Conservation (phyloP, 345 rosid species). For the Lenwebbia sp. region DNA sequence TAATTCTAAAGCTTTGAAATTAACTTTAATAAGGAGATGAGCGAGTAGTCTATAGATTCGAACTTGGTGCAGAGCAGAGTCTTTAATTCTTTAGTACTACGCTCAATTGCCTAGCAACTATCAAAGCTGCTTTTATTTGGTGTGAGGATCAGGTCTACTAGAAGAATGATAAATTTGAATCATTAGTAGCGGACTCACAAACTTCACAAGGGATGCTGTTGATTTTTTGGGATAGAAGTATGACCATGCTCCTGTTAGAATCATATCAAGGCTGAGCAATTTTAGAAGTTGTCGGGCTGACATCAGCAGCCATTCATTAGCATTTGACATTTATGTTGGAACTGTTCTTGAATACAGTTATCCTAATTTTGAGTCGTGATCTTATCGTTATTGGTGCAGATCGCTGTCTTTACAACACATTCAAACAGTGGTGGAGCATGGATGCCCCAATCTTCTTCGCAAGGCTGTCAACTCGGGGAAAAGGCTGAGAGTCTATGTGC, state of each 20-base stretch:
- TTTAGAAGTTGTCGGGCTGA: neutral
- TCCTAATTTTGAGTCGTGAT: neutral
- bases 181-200: rapidly evolving
- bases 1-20: neutral
- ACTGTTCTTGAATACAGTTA: neutral
- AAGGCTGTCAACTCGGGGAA: slow-evolving; percentile 77
- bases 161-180: neutral
- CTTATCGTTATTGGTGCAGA: slow-evolving; percentile 24
- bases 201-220: rapidly evolving
- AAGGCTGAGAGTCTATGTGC: slow-evolving; percentile 62
- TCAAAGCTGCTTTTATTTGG: neutral
- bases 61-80: neutral
- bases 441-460: slow-evolving; percentile 77
- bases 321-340: neutral
- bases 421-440: slow-evolving; percentile 55
- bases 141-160: rapidly evolving
- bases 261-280: neutral
- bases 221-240: neutral
- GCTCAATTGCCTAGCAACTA: neutral
- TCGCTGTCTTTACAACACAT: slow-evolving; percentile 47
- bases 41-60: neutral
- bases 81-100: neutral
- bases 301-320: neutral
- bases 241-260: neutral
- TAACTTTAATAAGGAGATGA: neutral